Evolutionary conservation across 1,284 basidiomycete species (phyloP), one percentile per base, ranked within the genome.

Genomic region (Ustilago vetiveriae): DNA sequence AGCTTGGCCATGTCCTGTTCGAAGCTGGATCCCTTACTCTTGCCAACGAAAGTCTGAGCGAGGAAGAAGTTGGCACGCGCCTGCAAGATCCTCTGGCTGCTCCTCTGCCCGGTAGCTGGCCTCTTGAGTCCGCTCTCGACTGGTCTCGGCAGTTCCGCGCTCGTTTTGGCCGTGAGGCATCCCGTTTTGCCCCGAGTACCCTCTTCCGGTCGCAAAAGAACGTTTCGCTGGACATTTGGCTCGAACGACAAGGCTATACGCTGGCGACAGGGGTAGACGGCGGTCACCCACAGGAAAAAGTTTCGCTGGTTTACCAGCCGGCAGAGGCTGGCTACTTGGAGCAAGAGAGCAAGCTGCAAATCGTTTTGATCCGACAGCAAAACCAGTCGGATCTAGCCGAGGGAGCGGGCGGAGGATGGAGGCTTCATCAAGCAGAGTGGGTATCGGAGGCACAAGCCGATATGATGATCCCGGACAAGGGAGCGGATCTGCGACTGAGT

Each of bases 131-230:
- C 11, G 36, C 51, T 10, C 37, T 53, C 4, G 44, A 54, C 10
- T 71, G 68, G 68, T 24, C 49, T 3, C 48, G 46, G 9, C 36
- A 46, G n/a, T 65, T 65, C 57, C 60, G 56, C 21, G 9, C 45
- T 0, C 46, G 51, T 13, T 64, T 64, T 7, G 57, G 57, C 6
- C 44, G 52, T 16, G 67, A 70, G 29, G 52, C 62, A 6, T 59
- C 56, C 3, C 60, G 62, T 32, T 71, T 71, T 24, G 57, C 56
- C 0, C 67, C 67, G 3, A 36, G 51, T 7, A 65, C 67, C 0
- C 40, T 65, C n/a, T 65, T 71, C 53, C 56, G 62, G 4, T 40
- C 57, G 45, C 57, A 65, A 11, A 71, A 71, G 52, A 58, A 57
- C 24, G 13, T 48, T 19, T 53, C 52, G 55, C 42, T 57, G 16